A percentile compares a stretch with the other conserved stretches of the same genome.
These are phyloP conservation scores for Sextonia rubra DNA, from an alignment of 164 flowering plant species.

Conservation along the genomic window DNA sequence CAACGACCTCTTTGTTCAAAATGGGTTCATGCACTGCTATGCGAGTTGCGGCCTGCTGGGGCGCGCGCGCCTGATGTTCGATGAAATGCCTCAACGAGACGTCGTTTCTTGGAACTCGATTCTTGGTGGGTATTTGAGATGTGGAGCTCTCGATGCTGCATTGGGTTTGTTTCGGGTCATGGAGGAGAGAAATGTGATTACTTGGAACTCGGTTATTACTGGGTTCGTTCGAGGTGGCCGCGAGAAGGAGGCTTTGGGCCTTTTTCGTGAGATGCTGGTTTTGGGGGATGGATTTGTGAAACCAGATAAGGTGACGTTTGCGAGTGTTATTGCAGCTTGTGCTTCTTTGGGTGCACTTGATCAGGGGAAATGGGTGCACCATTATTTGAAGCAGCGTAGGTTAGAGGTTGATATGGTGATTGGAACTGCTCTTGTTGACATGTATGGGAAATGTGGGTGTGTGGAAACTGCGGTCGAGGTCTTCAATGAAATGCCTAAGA, in stretches of 20 bases:
- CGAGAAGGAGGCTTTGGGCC: slow-evolving; percentile 17
- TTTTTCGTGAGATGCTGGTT: slow-evolving; percentile 22
- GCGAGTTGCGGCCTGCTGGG: slow-evolving; percentile 27
- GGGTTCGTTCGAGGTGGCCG: slow-evolving; percentile 25
- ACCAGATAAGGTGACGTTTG: slow-evolving; percentile 19
- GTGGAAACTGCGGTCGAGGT: slow-evolving; percentile 46
- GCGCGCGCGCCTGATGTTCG: slow-evolving; percentile 44
- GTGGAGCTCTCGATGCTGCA: slow-evolving; percentile 50
- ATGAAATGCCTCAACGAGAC: slow-evolving; percentile 51
- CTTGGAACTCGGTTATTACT: slow-evolving; percentile 25
- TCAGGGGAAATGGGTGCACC: slow-evolving; percentile 68
- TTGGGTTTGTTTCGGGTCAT: slow-evolving; percentile 42
- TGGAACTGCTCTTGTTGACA: slow-evolving; percentile 63
- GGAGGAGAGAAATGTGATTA: slow-evolving; percentile 24
- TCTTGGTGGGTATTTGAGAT: slow-evolving; percentile 59
- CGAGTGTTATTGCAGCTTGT: slow-evolving; percentile 23
- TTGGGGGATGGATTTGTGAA: slow-evolving; percentile 3
- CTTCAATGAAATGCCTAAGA: slow-evolving; percentile 42
- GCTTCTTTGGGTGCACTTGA: slow-evolving; percentile 30
- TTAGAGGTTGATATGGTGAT: slow-evolving; percentile 53
- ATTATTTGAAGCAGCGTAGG: slow-evolving; percentile 45
- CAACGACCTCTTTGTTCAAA: slow-evolving; percentile 40
- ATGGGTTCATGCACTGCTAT: slow-evolving; percentile 42
- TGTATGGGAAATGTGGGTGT: slow-evolving; percentile 81
- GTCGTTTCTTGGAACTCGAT: slow-evolving; percentile 77